Evolutionary conservation across 2,329 filamentous ascomycete genomes (phyloP).

Genomic region (Chaetothyriales sp.): DNA sequence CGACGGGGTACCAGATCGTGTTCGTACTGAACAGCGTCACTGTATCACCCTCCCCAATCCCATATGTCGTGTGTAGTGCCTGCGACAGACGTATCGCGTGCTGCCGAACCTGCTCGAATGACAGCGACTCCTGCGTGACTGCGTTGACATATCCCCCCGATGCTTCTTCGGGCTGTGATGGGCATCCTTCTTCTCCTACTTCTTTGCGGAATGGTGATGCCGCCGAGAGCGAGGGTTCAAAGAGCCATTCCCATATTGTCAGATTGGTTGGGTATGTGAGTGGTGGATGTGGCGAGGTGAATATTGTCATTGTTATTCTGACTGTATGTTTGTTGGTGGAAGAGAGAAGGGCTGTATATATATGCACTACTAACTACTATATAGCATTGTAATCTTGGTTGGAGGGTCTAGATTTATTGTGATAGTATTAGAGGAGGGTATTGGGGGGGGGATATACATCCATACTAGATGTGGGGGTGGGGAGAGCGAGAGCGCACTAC

Average conservation of each 20-base stretch:
- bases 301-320: not conserved
- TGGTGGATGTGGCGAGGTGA: not conserved
- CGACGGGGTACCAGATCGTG: slow-evolving; percentile 54
- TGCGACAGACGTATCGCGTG: slow-evolving; percentile 48
- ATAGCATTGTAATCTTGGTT: no score
- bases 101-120: slow-evolving; percentile 42
- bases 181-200: not conserved
- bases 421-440: no score
- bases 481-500: no score
- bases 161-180: slow-evolving; percentile 21
- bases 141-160: slow-evolving; percentile 46
- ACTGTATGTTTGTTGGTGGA: not conserved
- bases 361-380: no score
- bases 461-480: no score
- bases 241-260: slow-evolving; percentile 49
- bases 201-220: slow-evolving; percentile 34
- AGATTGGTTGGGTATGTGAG: slow-evolving; percentile 39
- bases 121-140: slow-evolving; percentile 43
- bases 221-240: slow-evolving; percentile 33
- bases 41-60: slow-evolving; percentile 41
- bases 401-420: no score
- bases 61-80: slow-evolving; percentile 42
- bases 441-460: no score
- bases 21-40: slow-evolving; percentile 51
- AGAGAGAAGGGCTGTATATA: slow-evolving; percentile 12